Percentiles rank a stretch among this genome's conserved stretches.
Conservation (phyloP, 306 rosid genomes). For the Fagus crenata region DNA sequence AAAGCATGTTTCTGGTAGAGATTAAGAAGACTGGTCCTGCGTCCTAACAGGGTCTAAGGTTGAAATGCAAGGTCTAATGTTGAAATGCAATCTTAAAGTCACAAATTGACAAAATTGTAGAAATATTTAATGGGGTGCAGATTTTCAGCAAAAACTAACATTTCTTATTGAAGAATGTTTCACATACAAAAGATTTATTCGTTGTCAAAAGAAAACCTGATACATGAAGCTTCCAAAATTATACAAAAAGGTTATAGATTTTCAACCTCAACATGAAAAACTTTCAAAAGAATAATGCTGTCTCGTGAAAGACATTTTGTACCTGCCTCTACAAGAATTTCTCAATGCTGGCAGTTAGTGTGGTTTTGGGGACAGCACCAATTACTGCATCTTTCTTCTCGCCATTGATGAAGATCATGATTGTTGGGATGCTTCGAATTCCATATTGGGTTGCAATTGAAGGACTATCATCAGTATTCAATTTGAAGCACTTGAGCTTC, state of each 20-base stretch:
- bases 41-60: neutral
- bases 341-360: constrained; percentile 19
- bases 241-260: neutral
- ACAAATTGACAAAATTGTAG: neutral
- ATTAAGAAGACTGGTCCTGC: neutral
- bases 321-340: constrained; percentile 8
- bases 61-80: too few relatives aligned
- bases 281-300: neutral
- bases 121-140: neutral
- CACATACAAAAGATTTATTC: neutral
- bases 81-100: neutral
- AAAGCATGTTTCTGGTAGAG: neutral
- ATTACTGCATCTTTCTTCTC: constrained; percentile 13
- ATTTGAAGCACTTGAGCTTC: constrained; percentile 14
- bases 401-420: constrained; percentile 18
- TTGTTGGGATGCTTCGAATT: constrained; percentile 20
- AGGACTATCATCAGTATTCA: constrained; percentile 21
- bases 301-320: constrained; percentile 1
- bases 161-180: neutral
- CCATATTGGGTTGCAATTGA: constrained; percentile 16
- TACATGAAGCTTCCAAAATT: constrained; percentile 3
- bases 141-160: neutral
- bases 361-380: constrained; percentile 22
- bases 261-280: neutral
- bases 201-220: neutral